Percentiles rank a stretch among this genome's conserved stretches.
These are phyloP conservation scores for Acer campestre DNA, from an alignment of 345 rosid genomes.

Conservation along the genomic window DNA sequence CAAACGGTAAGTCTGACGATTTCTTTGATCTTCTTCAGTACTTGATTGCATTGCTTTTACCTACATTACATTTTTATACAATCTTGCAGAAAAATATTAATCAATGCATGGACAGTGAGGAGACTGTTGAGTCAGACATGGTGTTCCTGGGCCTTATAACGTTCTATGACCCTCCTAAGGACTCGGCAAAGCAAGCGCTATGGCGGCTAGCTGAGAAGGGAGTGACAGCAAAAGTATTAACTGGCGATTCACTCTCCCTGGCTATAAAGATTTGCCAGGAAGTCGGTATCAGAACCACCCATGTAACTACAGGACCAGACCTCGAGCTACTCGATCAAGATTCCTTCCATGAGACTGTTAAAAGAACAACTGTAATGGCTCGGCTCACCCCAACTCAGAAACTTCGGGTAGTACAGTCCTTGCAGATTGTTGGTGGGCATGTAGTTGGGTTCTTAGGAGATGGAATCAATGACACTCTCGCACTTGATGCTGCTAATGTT, in stretches of 20 bases:
- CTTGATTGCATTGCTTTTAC: neutral
- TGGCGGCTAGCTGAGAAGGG: constrained; percentile 75
- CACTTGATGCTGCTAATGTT: constrained; percentile 64
- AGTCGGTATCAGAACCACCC: constrained; percentile 68
- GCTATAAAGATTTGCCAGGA: constrained; percentile 66
- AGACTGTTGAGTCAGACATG: constrained; percentile 55
- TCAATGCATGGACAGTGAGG: constrained; percentile 30
- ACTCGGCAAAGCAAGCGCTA: constrained; percentile 74
- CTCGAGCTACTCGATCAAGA: constrained; percentile 63
- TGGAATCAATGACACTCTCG: constrained; percentile 67
- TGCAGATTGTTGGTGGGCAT: constrained; percentile 57
- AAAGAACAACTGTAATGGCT: constrained; percentile 63
- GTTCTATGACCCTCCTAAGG: constrained; percentile 76
- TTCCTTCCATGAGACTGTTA: constrained; percentile 57
- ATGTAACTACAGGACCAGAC: constrained; percentile 72
- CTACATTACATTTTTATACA: constrained; percentile 14
- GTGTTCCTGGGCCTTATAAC: constrained; percentile 63
- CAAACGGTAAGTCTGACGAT: constrained; percentile 30
- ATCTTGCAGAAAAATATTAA: constrained; percentile 37
- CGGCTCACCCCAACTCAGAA: constrained; percentile 71
- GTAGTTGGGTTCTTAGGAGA: constrained; percentile 71
- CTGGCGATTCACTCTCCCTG: constrained; percentile 63
- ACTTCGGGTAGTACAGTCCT: constrained; percentile 62
- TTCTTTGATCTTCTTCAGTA: neutral
- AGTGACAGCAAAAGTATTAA: constrained; percentile 71